Conservation (phyloP, 768 basidiomycete species). For the Chiua virens region DNA sequence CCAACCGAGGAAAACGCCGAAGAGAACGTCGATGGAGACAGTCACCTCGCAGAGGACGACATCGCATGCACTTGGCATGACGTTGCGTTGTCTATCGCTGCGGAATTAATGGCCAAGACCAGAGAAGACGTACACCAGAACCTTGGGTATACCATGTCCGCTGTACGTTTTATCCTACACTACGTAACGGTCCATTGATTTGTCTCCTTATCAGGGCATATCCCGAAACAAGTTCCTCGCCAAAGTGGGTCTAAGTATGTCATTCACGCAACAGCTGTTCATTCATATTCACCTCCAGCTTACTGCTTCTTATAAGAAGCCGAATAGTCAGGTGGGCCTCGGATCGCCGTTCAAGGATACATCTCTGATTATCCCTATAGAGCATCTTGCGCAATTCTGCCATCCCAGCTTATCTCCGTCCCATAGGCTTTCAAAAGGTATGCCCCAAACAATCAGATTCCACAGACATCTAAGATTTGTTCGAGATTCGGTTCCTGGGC, state of each 20-base stretch:
- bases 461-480: not conserved
- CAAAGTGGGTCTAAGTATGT: conserved; percentile 61
- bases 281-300: conserved; percentile 47
- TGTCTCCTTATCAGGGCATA: conserved; percentile 58
- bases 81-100: conserved; percentile 84
- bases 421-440: conserved; percentile 88
- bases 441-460: not conserved
- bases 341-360: not conserved
- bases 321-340: conserved; percentile 68
- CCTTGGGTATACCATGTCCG: conserved; percentile 92
- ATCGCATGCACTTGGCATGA: conserved; percentile 79
- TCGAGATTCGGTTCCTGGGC: conserved; percentile 88
- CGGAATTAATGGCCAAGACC: conserved; percentile 79
- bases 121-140: conserved; percentile 63
- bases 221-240: conserved; percentile 93
- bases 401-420: conserved; percentile 80
- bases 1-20: conserved; percentile 22
- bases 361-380: conserved; percentile 38
- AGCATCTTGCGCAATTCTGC: conserved; percentile 81
- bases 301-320: conserved; percentile 89
- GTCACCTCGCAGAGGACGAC: conserved; percentile 30
- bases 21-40: conserved; percentile 16
- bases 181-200: not conserved
- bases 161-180: conserved; percentile 49
- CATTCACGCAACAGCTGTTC: not conserved